Percentiles rank a stretch among this genome's conserved stretches.
These are phyloP conservation scores for Mycena floridula DNA, from an alignment of 768 basidiomycete species.

Conservation along the genomic window DNA sequence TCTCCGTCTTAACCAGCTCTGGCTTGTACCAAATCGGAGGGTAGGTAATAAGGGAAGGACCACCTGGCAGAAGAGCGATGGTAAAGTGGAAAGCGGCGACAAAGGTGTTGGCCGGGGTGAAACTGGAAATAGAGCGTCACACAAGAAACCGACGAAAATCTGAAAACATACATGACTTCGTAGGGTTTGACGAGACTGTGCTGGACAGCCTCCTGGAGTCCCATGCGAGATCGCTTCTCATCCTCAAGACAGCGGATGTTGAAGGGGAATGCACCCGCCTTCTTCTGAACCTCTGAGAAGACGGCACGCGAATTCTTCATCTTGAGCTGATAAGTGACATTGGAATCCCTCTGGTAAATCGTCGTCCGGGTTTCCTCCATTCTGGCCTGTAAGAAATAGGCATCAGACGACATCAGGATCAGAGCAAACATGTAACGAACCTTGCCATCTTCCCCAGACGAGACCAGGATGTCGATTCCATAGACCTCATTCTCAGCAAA, in stretches of 20 bases:
- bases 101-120: conserved; percentile 75
- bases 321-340: conserved; percentile 91
- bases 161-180: conserved; percentile 72
- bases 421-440: conserved; percentile 33
- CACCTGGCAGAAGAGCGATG: conserved; percentile 84
- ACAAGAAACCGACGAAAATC: conserved; percentile 2
- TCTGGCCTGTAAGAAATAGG: conserved; percentile 55
- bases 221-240: conserved; percentile 93
- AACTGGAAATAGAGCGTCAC: conserved; percentile 34
- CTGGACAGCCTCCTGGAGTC: conserved; percentile 92
- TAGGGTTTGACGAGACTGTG: conserved; percentile 92
- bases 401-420: conserved; percentile 1
- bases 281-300: conserved; percentile 96
- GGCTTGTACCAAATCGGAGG: conserved; percentile 91
- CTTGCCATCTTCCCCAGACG: conserved; percentile 88
- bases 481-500: conserved; percentile 95
- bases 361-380: conserved; percentile 86
- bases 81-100: conserved; percentile 98
- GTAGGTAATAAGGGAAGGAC: conserved; percentile 82
- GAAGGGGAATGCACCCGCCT: conserved; percentile 97
- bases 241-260: conserved; percentile 92
- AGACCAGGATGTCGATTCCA: conserved; percentile 88
- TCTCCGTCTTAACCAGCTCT: conserved; percentile 85
- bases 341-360: conserved; percentile 85
- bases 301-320: conserved; percentile 96